Conservation (phyloP, 1,284 basidiomycete genomes). For the Porogramme epimiltina region DNA sequence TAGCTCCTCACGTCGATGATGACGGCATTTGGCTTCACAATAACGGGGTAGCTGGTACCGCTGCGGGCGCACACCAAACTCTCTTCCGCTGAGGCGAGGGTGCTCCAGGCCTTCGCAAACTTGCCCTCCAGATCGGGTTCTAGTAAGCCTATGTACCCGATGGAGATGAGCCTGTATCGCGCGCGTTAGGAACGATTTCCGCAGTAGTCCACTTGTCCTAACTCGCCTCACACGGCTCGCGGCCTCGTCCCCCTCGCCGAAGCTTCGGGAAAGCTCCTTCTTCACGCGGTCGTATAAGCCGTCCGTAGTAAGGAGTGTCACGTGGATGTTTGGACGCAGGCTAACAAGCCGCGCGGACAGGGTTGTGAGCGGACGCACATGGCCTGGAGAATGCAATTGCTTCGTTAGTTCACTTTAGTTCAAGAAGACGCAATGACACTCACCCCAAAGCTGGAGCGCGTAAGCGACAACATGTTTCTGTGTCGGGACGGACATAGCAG, state of each 20-base stretch:
- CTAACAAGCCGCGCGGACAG: conserved; percentile 22
- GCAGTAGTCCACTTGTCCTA: neutral
- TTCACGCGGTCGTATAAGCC: conserved; percentile 14
- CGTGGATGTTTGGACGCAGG: conserved; percentile 10
- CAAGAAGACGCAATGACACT: too few relatives aligned
- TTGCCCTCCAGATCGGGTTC: neutral
- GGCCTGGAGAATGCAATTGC: conserved; percentile 14
- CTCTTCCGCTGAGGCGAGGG: conserved; percentile 1
- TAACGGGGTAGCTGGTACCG: neutral
- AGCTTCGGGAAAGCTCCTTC: conserved; percentile 23
- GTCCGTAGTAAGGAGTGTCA: conserved; percentile 24
- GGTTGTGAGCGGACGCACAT: conserved; percentile 22
- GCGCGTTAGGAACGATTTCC: too few relatives aligned
- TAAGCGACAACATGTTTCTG: neutral
- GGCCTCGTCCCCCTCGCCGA: conserved; percentile 13
- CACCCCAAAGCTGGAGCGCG: neutral
- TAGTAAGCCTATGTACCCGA: neutral
- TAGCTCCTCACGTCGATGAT: conserved; percentile 11
- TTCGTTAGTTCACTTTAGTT: neutral
- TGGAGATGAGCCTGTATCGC: conserved; percentile 13
- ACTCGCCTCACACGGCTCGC: conserved; percentile 15
- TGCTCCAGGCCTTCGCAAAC: conserved; percentile 1
- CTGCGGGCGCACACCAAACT: conserved; percentile 6
- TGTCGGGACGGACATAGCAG: too few relatives aligned
- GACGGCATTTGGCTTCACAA: conserved; percentile 7